Evolutionary conservation across 257 asterid genomes (phyloP), one percentile per base, ranked within the genome.

Genomic region (Solanum gracilifrons): DNA sequence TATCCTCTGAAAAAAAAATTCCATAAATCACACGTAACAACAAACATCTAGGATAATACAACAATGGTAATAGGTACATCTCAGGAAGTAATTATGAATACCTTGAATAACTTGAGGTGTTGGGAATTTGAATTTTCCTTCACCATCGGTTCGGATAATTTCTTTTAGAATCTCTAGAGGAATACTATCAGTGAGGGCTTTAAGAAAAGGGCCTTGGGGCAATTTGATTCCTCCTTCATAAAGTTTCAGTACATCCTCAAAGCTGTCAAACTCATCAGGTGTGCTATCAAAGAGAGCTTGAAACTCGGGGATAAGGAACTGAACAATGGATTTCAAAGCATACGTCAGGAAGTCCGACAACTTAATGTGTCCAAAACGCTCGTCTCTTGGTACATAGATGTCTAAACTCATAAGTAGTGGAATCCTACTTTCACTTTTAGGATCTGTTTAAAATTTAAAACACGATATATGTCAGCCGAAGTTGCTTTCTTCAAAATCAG

Each of bases 371-470:
- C 98, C 95, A 84, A 94, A 95, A 74, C 92, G 89, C 92, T 96
- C 99, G 48, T 96, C 99, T 87, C 98, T 92, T 5, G 99, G 99
- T 27, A 93, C 94, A 72, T 96, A 96, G 80, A 94, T 92, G 80
- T 89, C 89, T 91, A 96, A 89, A 89, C 94, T 93, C 87, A 86
- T 46, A 64, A 92, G 91, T 29, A 93, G 64, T 18, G 93, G 92
- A 84, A 94, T 80, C 90, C 95, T 92, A 90, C 98, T 95, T 88
- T 95, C 98, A 51, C 60, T 74, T 7, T 92, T 92, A 74, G 95
- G 94, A 92, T 95, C 98, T 94, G 89, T 83, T 85, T 23, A 85
- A 60, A 85, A 71, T 55, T 20, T 3, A 18, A 32, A 33, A 15
- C 23, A 35, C 31, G 8, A 74, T 36, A 58, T 58, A 58, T 58